Base-by-base conservation (phyloP, 768 basidiomycete genomes). In the Mycena amicta region DNA sequence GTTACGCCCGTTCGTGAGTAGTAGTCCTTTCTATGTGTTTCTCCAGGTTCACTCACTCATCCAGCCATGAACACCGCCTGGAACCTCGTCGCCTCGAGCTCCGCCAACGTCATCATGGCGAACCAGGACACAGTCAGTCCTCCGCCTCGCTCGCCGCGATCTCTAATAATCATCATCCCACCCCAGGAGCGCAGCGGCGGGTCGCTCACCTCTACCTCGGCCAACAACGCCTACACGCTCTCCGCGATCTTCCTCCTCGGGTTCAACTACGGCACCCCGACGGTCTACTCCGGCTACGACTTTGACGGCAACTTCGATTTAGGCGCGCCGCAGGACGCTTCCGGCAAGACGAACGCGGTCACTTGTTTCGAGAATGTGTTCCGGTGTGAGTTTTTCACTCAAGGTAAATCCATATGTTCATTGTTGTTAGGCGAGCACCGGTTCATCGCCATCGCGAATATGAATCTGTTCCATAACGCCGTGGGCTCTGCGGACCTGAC, bases 231-330 rank as follows among this genome's bases (percentile, higher is more conserved):
- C 4, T 80, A 80, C 59, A 68, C 62, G 2, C 66, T 75, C 29
- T 76, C 80, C 0, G 69, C 67, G 26, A 68, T 80, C 30, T 79
- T 75, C 63, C 74, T 76, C 6, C 70, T 80, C 30, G 77, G 79
- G 0, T 73, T 79, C 57, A 71, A 76, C 0, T 80, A 77, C 63
- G 79, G 80, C 25, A 78, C 74, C 0, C 77, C 77, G 12, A 74
- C 76, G 12, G 66, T 80, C 27, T 66, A 77, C 8, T 78, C 76
- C 2, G 72, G 74, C 46, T 80, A 77, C 64, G 64, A 62, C 30
- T 75, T 71, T 64, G 66, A 64, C 12, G 61, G 72, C 63, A 64
- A 57, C 29, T 57, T 45, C 16, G 74, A 78, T 52, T 68, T 62
- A 12, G 79, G 77, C 18, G 73, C 74, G 4, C 78, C 79, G 0